Evolutionary conservation across 169 alveolate species (phyloP).

Genomic region (Babesia ovis): DNA sequence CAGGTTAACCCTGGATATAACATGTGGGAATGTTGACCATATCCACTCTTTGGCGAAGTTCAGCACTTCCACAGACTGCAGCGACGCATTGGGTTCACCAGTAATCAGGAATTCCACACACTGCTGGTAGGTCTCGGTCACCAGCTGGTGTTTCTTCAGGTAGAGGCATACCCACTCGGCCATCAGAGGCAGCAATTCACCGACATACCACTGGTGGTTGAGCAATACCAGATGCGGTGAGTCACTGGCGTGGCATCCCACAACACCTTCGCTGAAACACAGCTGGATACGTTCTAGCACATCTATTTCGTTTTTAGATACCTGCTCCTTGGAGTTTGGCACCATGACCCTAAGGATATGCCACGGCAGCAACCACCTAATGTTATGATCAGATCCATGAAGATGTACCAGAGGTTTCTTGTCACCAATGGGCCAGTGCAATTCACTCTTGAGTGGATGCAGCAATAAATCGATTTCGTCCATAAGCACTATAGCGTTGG

Average conservation of each 20-base stretch:
- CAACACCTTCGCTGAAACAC: constrained; percentile 53
- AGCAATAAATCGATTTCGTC: constrained; percentile 89
- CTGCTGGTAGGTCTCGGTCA: constrained; percentile 72
- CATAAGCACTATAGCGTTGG: constrained; percentile 80
- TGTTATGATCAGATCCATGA: constrained; percentile 46
- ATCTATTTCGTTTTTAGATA: constrained; percentile 25
- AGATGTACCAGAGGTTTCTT: constrained; percentile 70
- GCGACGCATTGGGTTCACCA: constrained; percentile 16
- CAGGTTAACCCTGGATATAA: constrained; percentile 79
- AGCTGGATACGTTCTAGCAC: constrained; percentile 39
- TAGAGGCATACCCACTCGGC: constrained; percentile 73
- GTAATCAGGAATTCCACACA: constrained; percentile 47
- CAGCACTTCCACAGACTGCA: constrained; percentile 70
- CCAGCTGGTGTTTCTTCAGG: constrained; percentile 70
- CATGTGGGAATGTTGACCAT: constrained; percentile 85
- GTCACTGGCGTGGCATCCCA: constrained; percentile 65
- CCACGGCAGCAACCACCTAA: constrained; percentile 86
- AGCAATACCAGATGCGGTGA: constrained; percentile 70
- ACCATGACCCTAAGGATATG: constrained; percentile 79
- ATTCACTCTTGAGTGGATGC: constrained; percentile 90
- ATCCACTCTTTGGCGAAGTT: constrained; percentile 85
- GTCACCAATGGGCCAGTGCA: constrained; percentile 92
- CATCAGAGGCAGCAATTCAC: constrained; percentile 77
- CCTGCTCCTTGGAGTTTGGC: constrained; percentile 50
- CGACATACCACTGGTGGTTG: constrained; percentile 53